Evolutionary conservation across 345 rosid genomes (phyloP), one percentile per base, ranked within the genome.

Genomic region (Populus alba): DNA sequence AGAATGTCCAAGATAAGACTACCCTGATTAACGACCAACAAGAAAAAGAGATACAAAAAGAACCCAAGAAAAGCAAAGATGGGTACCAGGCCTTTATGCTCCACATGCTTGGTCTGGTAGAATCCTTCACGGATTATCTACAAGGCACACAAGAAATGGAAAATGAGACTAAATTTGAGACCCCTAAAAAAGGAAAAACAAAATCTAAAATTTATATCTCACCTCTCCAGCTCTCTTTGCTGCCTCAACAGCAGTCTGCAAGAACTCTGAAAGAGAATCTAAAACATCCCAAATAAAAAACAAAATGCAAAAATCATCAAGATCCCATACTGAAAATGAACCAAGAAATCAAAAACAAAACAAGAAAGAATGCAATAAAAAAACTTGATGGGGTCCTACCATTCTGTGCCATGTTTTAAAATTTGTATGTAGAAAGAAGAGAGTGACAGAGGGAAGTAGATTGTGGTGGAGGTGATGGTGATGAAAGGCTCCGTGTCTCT

Each of bases 151-250:
- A 61, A 68, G 16, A 78, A 62, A 61, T 22, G 2, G 57, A 35
- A 61, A 62, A 59, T 59, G 18, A n/a, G 20, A 76, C 23, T 37
- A 45, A 20, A 3, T 2, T 17, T 25, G 62, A 74, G 66, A 57
- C 70, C 8, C 16, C 8, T 7, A 7, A 55, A 27, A 55, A 9
- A 4, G 53, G 51, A 22, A 13, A 5, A 9, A 63, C 22, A 23
- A 3, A 15, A 9, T 20, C 13, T 20, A 22, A 68, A 68, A 68
- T 33, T 33, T 25, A 15, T 35, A 12, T 77, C 16, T 25, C 23
- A 91, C 98, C 91, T 94, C 86, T 47, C 98, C 97, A 76, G 99
- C 99, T 84, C 29, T 83, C 84, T 91, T 89, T 27, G 98, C 98
- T 35, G 99, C 98, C 74, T 91, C 98, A 75, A 89, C 85, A 43